These are phyloP conservation scores for Oryza meridionalis DNA, from an alignment of 176 grass and related monocot genomes.

Conservation along the genomic window DNA sequence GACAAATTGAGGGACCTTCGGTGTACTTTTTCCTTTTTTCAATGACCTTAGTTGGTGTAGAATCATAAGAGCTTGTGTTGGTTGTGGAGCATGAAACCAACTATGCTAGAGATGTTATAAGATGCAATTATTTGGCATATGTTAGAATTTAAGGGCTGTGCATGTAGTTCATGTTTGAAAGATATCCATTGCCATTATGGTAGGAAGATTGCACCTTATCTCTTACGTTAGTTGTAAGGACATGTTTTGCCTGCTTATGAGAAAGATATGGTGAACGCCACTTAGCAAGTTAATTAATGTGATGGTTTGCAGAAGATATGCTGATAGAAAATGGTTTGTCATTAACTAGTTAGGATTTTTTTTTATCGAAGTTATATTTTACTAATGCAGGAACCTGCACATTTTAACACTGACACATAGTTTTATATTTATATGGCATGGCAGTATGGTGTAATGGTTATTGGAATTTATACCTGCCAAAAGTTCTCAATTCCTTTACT, in stretches of 20 bases:
- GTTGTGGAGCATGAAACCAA: not conserved
- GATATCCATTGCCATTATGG: not conserved
- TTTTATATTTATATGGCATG: not conserved
- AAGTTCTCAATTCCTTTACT: not conserved
- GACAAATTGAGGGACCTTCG: no score
- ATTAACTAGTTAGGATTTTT: conserved; percentile 7
- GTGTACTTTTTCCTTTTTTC: no score
- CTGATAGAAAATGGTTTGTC: not conserved
- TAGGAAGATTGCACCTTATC: not conserved
- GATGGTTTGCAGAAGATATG: not conserved
- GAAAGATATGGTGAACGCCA: not conserved
- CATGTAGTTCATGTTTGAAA: not conserved
- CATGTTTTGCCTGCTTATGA: conserved; percentile 9
- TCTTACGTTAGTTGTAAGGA: not conserved
- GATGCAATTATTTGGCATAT: not conserved
- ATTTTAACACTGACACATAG: not conserved
- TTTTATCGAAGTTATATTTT: not conserved
- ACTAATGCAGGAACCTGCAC: not conserved
- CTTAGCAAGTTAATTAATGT: not conserved
- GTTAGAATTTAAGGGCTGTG: not conserved
- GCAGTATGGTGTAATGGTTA: not conserved
- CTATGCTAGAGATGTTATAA: not conserved
- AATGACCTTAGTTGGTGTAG: not conserved
- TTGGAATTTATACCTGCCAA: not conserved
- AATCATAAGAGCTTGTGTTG: not conserved